Base-by-base conservation (phyloP, 2,329 filamentous ascomycete species). In the Aspergillus texensis region DNA sequence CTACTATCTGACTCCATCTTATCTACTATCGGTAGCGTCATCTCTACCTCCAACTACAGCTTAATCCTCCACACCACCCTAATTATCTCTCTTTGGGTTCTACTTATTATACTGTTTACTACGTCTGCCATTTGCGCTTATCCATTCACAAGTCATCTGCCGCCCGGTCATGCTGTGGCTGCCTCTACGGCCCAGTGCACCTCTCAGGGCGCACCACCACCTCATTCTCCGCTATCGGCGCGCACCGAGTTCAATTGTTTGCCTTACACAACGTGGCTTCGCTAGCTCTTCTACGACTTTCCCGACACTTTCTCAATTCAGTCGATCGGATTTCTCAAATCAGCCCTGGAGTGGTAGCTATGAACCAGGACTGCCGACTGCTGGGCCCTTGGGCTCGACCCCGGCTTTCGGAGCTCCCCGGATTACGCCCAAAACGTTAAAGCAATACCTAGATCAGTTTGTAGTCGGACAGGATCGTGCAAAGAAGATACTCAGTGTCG, bases 391-490 rank as follows among this genome's bases (percentile, higher is more conserved):
- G 61, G 84, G 83, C 43, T 85, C 84, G 64, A 83, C 86, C 11
- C 85, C 84, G 63, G 82, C 82, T 39, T 84, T 86, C 65, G 86
- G 86, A 62, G 83, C 82, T 34, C 85, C 85, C 36, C 82, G 82
- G 58, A 81, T 89, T 59, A 90, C 88, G 11, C 88, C 88, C 9
- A 85, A 84, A 69, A 80, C 83, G 70, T 84, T 99, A 71, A 97
- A 98, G 82, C 89, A 92, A 73, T 91, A 95, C 72, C 88, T 98
- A 36, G 95, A 99, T 76, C 91, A 95, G 74, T 99, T 96, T 76
- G 94, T 99, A 1, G 94, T 99, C 4, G 95, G 94, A 46, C 95
- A 99, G 78, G 93, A 97, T 69, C 88, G 93, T 64, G 93, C 95
- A 32, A 84, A 99, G 84, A 96, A 96, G 78, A 92, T 94, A 16